Base-by-base conservation (phyloP, 139 green algal species). In the Tetraselmis striata region DNA sequence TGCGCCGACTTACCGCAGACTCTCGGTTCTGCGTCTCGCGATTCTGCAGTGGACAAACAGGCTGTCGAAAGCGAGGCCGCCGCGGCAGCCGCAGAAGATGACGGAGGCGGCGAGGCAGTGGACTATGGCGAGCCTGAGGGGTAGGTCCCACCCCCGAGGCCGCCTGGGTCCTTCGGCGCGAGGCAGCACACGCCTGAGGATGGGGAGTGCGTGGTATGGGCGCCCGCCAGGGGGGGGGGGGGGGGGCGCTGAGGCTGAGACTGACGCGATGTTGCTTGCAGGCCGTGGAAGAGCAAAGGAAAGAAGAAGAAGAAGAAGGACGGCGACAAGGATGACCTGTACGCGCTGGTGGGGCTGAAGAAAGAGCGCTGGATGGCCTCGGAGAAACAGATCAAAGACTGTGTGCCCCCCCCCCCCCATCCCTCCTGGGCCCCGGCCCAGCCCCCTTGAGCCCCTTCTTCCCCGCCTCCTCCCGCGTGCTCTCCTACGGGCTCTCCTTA, bases 281-380 rank as follows among this genome's bases (percentile, higher is more conserved):
- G n/a, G n/a, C 26, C 74, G 25, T 95, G 89, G 90, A 93, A 94
- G 84, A 85, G 89, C 79, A 91, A 86, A 77, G 80, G 85, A 28
- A 93, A 93, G 83, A 91, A 85, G 78, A 93, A 93, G 80, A 93
- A 95, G 82, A 92, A 90, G 83, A 89, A 90, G 67, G 29, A 83
- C 45, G 84, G 87, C 76, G 81, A 88, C 29, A 90, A 89, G 32
- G 29, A 81, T 26, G 95, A 98, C 85, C 83, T 93, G 29, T 98
- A 98, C 81, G 87, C 81, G n/a, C 86, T 97, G 78, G 87, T 98
- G 81, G 95, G 95, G 11, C 86, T 98, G 80, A 77, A 92, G 77
- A 89, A 95, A 32, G 91, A 95, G 85, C 88, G 95, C 18, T 98
- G 91, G 90, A 97, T 89, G 31, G 95, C 95, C 79, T 96, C 81